Evolutionary conservation across 2,329 filamentous ascomycete species (phyloP).

Genomic region (Acrodontium crateriforme): DNA sequence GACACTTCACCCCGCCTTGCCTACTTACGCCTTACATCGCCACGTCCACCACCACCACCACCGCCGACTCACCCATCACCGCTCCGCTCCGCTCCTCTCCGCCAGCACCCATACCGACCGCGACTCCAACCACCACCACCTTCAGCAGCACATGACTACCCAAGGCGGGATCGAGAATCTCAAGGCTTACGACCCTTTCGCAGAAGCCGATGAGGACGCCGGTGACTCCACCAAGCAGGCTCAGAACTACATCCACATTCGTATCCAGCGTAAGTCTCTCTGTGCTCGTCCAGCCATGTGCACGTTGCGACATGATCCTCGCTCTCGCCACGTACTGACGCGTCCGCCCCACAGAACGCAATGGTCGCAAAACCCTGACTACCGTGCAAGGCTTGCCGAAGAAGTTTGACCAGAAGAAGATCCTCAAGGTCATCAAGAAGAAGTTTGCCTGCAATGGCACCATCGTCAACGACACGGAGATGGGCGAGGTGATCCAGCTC

Average conservation of each 20-base stretch:
- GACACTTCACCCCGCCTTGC: not conserved
- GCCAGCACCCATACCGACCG: not conserved
- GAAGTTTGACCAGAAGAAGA: conserved; percentile 99
- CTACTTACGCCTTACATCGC: not conserved
- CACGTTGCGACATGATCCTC: not conserved
- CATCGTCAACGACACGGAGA: conserved; percentile 87
- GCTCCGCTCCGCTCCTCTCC: not conserved
- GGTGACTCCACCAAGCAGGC: conserved; percentile 90
- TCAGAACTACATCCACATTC: conserved; percentile 98
- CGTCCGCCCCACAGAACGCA: conserved; percentile 58
- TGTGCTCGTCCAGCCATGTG: not conserved
- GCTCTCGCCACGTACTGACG: conserved; percentile 29
- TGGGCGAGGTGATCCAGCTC: conserved; percentile 99
- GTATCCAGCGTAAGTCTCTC: conserved; percentile 81
- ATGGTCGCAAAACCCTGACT: conserved; percentile 99
- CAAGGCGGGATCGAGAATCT: conserved; percentile 72
- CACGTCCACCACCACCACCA: not conserved
- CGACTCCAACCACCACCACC: not conserved
- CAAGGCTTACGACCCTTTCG: conserved; percentile 99
- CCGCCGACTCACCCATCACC: not conserved
- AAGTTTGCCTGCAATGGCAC: conserved; percentile 99
- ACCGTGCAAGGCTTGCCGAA: conserved; percentile 97
- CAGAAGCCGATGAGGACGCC: conserved; percentile 99
- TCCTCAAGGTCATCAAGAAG: conserved; percentile 99
- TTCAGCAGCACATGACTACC: not conserved